Conservation (phyloP, 441 rosid genomes). For the Pelargonium fulgidum region DNA sequence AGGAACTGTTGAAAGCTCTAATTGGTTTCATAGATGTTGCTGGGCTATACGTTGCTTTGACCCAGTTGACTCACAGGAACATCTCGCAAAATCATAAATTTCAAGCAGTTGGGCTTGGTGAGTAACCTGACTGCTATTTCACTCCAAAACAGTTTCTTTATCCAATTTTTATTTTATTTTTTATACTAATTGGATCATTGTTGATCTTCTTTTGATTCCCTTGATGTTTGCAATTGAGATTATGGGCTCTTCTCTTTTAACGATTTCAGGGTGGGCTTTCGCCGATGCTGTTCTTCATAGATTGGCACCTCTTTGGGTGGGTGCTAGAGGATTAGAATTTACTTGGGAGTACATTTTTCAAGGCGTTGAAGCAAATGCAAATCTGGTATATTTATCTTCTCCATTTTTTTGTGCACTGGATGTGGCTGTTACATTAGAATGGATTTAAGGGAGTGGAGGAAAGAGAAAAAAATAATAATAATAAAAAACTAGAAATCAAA, state of each 20-base stretch:
- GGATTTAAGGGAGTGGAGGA: not conserved
- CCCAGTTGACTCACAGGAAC: constrained; percentile 86
- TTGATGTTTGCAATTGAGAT: not conserved
- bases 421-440: not conserved
- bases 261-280: constrained; percentile 77
- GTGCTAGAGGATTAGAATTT: constrained; percentile 88
- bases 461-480: too few species aligned
- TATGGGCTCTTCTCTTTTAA: constrained; percentile 7
- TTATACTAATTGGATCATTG: not conserved
- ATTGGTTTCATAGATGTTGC: constrained; percentile 91
- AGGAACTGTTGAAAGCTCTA: constrained; percentile 86
- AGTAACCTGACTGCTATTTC: constrained; percentile 24
- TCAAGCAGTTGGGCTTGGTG: constrained; percentile 96
- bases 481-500: not conserved
- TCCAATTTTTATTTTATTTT: constrained; percentile 3
- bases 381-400: constrained; percentile 46
- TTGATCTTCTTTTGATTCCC: not conserved
- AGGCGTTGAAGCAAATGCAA: constrained; percentile 94
- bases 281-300: constrained; percentile 88
- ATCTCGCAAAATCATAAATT: constrained; percentile 93
- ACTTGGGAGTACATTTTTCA: constrained; percentile 88
- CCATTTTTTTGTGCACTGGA: not conserved
- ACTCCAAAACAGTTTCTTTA: not conserved
- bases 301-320: constrained; percentile 94
- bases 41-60: constrained; percentile 78